Evolutionary conservation across 1,139 yeast genomes (phyloP), one percentile per base, ranked within the genome.

Genomic region (Zygosaccharomyces pseudobailii): DNA sequence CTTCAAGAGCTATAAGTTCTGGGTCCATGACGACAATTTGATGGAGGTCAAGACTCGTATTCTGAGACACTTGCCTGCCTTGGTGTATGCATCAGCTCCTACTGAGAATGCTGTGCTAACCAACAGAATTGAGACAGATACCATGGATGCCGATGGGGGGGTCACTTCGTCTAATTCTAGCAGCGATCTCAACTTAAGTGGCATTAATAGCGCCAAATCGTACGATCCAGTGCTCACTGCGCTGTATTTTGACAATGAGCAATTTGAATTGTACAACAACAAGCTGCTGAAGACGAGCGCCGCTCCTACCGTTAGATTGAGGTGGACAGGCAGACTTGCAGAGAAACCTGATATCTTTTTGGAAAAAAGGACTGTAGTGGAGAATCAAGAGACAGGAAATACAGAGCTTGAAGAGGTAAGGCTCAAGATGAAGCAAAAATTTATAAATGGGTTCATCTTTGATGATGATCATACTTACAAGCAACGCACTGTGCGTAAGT

Each of bases 21-120:
- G 98, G 98, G 77, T 92, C 43, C 97, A 92, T 65, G 92, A 92
- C 13, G 98, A 92, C 61, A 89, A 92, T 66, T 73, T 90, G 65
- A 90, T 90, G 96, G 97, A 92, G 69, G 96, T 89, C 49, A 92
- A 92, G 71, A 88, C 97, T 22, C 82, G 89, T 54, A 87, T 92
- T 55, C 77, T 92, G 63, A 84, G 97, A 66, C 96, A 89, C 61
- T 78, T 92, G 57, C 98, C 98, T 0, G 95, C 90, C 4, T 75
- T 92, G 53, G 86, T 92, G 42, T 92, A 88, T 66, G 80, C 80
- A 53, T 69, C 70, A 38, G 64, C 61, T 23, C 70, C 61, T 31
- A 51, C 56, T 19, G 67, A 62, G 38, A 68, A 66, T 46, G 67
- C 65, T 30, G 70, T 60, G 42, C 39, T 62, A 28, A 46, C 62